phyloP scores from a whole-genome alignment of 208 protist genomes.

The Phytomonas francai region DNA sequence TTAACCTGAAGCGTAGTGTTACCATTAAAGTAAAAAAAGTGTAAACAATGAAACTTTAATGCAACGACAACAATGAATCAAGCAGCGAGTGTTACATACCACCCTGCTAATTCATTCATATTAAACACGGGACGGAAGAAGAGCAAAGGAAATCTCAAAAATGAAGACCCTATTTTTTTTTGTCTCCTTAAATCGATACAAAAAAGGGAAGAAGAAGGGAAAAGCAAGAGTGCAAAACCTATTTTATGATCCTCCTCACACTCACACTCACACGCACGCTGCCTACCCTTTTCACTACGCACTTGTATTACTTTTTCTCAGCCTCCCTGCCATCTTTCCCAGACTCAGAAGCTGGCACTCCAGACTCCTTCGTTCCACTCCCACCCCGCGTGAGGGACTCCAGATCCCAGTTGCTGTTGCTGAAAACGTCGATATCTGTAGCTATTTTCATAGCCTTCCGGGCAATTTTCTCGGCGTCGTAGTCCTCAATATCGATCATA shows the following conservation, averaged over 20 bases:
- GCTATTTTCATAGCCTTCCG: constrained; percentile 93
- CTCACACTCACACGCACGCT: not conserved
- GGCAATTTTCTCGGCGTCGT: constrained; percentile 87
- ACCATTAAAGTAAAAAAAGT: not conserved
- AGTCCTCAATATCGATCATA: constrained; percentile 85
- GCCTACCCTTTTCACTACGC: constrained; percentile 7
- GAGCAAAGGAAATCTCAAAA: constrained; percentile 8
- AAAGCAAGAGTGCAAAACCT: not conserved
- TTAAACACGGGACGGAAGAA: not conserved
- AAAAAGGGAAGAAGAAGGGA: not conserved
- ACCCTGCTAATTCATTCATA: not conserved
- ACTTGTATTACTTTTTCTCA: constrained; percentile 12
- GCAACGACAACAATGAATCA: not conserved
- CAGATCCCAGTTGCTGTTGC: constrained; percentile 92
- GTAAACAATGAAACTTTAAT: not conserved
- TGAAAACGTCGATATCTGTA: constrained; percentile 94
- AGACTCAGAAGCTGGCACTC: not conserved
- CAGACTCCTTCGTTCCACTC: constrained; percentile 19
- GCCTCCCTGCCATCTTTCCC: constrained; percentile 13
- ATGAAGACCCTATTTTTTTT: not conserved
- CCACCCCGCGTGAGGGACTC: constrained; percentile 56
- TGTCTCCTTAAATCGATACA: not conserved
- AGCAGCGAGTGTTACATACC: not conserved
- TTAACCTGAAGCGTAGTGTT: not conserved
- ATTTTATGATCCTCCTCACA: not conserved